Conservation (phyloP, 768 basidiomycete species). For the Infundibulicybe gibba region DNA sequence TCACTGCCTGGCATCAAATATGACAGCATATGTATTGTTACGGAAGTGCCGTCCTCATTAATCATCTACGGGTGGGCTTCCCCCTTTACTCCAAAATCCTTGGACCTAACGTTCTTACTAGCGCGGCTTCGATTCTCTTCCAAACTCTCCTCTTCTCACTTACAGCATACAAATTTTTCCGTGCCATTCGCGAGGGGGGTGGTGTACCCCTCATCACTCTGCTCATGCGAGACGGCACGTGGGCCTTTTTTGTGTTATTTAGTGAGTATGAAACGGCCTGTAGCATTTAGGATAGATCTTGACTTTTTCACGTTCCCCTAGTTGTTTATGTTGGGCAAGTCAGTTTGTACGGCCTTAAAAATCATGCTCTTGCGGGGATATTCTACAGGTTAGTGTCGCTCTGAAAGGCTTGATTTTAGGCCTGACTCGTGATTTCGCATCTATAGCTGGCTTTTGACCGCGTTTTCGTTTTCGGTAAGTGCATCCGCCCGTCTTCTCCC, state of each 20-base stretch:
- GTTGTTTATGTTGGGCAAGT: conserved; percentile 23
- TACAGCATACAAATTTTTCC: conserved; percentile 30
- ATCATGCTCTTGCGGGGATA: conserved; percentile 22
- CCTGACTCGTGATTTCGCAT: neutral
- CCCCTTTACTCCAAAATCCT: neutral
- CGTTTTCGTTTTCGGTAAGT: conserved; percentile 33
- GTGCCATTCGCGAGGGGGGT: conserved; percentile 31
- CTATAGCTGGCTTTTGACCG: conserved; percentile 30
- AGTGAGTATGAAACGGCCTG: conserved; percentile 16
- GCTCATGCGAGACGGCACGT: conserved; percentile 40
- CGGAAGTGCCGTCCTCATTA: conserved; percentile 19
- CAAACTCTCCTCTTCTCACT: conserved; percentile 36
- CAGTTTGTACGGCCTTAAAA: conserved; percentile 18
- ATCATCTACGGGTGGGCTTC: conserved; percentile 28
- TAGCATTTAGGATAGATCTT: neutral
- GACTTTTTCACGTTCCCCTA: conserved; percentile 6
- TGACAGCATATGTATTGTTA: conserved; percentile 30
- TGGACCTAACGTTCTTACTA: conserved; percentile 6
- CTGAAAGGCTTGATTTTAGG: neutral
- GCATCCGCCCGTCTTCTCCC: conserved; percentile 28
- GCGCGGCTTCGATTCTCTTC: conserved; percentile 25
- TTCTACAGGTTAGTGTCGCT: conserved; percentile 24
- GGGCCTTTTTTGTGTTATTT: conserved; percentile 37
- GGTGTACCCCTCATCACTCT: conserved; percentile 35
- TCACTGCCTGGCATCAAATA: conserved; percentile 26